Evolutionary conservation across 202 grass and related monocot genomes (phyloP).

Genomic region (Dendrocalamus latiflorus): DNA sequence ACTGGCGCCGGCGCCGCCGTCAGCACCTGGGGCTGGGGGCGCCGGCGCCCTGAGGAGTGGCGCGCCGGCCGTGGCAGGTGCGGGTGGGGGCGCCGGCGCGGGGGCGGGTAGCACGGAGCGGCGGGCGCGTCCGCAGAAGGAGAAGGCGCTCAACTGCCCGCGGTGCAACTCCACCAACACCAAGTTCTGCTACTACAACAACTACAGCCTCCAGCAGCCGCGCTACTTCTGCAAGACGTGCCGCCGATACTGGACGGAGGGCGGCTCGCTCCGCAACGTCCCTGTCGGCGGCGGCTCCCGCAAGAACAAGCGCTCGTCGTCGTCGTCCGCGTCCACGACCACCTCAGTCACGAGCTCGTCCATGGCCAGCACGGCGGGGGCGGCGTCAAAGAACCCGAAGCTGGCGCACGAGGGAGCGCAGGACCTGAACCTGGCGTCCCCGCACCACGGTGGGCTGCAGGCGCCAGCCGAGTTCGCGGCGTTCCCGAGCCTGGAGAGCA

Average conservation of each 20-base stretch:
- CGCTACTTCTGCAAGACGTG: constrained; percentile 99
- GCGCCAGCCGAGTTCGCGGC: too few species aligned
- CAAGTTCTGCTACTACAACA: constrained; percentile 99
- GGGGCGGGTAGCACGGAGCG: constrained; percentile 52
- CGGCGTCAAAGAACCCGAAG: too few species aligned
- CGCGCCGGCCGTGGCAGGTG: too few species aligned
- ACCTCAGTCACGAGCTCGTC: too few species aligned
- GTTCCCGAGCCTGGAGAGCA: too few species aligned
- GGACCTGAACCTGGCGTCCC: too few species aligned
- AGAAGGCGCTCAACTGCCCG: constrained; percentile 85
- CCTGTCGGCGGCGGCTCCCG: constrained; percentile 88
- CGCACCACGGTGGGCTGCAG: too few species aligned
- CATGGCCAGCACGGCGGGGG: too few species aligned
- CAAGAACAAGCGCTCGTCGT: constrained; percentile 83
- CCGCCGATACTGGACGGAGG: constrained; percentile 92
- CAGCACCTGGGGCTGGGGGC: too few species aligned
- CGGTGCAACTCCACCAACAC: constrained; percentile 97
- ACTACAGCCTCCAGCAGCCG: constrained; percentile 96
- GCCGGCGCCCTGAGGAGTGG: too few species aligned
- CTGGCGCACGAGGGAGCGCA: too few species aligned
- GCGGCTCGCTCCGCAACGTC: constrained; percentile 83
- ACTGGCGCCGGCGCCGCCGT: too few species aligned
- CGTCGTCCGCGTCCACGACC: constrained; percentile 19
- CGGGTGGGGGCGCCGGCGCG: constrained; percentile 22
- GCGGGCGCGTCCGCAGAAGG: constrained; percentile 75